These are phyloP conservation scores for Xylariales sp. DNA, from an alignment of 2,329 filamentous ascomycete species.

Conservation along the genomic window DNA sequence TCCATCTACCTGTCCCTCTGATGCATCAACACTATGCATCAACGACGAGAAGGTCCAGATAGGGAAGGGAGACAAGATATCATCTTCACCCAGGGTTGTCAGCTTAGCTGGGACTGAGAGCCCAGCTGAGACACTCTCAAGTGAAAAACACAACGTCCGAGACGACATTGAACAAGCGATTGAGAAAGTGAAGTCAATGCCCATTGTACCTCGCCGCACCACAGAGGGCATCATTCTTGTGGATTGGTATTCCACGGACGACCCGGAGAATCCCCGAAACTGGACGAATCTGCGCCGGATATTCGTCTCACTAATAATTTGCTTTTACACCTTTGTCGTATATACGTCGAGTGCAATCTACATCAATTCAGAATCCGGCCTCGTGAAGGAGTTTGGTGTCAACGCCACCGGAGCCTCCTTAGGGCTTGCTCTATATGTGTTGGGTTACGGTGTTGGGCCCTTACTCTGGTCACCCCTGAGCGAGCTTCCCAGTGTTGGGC, in stretches of 20 bases:
- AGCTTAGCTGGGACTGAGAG: constrained; percentile 41
- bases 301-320: constrained; percentile 59
- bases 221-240: constrained; percentile 47
- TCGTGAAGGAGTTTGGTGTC: constrained; percentile 66
- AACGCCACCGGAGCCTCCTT: constrained; percentile 57
- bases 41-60: constrained; percentile 43
- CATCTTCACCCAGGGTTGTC: constrained; percentile 33
- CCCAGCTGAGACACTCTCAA: constrained; percentile 44
- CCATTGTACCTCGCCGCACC: constrained; percentile 43
- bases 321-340: constrained; percentile 70
- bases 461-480: constrained; percentile 73
- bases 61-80: constrained; percentile 34
- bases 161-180: constrained; percentile 43
- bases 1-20: constrained; percentile 31
- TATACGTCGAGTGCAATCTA: constrained; percentile 67
- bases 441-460: constrained; percentile 71
- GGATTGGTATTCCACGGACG: constrained; percentile 60
- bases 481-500: constrained; percentile 74
- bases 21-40: constrained; percentile 31
- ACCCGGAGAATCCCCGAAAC: constrained; percentile 51
- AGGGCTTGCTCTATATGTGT: constrained; percentile 63
- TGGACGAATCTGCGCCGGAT: constrained; percentile 56
- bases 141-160: constrained; percentile 43
- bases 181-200: constrained; percentile 46
- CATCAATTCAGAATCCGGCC: constrained; percentile 56